A percentile compares a stretch with the other conserved stretches of the same genome.
phyloP scores from a whole-genome alignment of 345 rosid species.

The Capsella bursapastoris region DNA sequence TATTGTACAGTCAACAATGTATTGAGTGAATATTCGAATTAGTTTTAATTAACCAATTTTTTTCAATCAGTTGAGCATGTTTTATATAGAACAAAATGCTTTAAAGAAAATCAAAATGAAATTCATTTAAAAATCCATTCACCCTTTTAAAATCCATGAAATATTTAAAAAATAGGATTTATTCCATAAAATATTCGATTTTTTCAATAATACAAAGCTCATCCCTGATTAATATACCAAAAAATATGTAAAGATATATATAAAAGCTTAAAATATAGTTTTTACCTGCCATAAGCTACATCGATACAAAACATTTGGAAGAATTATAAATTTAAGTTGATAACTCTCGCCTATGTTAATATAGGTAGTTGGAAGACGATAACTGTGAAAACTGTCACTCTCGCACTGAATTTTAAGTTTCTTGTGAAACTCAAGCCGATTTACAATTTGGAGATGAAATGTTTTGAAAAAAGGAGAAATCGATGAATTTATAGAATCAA shows the following conservation, averaged over 20 bases:
- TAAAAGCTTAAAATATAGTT: neutral
- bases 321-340: constrained; percentile 18
- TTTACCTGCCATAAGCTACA: constrained; percentile 36
- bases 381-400: constrained; percentile 16
- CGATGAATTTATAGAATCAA: neutral
- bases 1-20: too few species aligned
- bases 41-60: too few species aligned
- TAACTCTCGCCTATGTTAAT: constrained; percentile 30
- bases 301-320: constrained; percentile 8
- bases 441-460: constrained; percentile 30
- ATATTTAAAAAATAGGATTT: neutral
- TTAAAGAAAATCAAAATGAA: too few species aligned
- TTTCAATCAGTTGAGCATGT: too few species aligned
- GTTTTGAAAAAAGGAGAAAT: neutral
- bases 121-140: neutral
- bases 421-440: constrained; percentile 19
- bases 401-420: constrained; percentile 28
- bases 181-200: neutral
- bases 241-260: neutral
- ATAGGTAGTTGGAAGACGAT: constrained; percentile 28
- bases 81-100: too few species aligned
- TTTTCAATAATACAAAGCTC: neutral
- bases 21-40: too few species aligned
- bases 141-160: neutral
- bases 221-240: neutral